Percentiles rank a stretch among this genome's conserved stretches.
phyloP scores from a whole-genome alignment of 768 basidiomycete genomes.

The Mycena polygramma region DNA sequence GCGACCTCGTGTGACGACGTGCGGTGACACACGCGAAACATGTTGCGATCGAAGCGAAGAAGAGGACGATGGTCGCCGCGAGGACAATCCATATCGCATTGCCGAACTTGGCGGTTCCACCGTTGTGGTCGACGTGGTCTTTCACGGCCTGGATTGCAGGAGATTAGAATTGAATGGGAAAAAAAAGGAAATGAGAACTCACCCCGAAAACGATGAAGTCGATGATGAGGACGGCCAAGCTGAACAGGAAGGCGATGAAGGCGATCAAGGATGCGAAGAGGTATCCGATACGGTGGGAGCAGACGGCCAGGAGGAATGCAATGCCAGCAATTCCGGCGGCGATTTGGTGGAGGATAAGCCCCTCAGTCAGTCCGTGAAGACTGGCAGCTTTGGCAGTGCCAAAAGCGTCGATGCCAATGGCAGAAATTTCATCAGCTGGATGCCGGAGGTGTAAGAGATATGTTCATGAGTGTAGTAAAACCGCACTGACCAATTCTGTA shows the following conservation, averaged over 20 bases:
- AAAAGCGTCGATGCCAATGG: slow-evolving; percentile 35
- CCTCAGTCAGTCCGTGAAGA: slow-evolving; percentile 65
- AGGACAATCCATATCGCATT: slow-evolving; percentile 40
- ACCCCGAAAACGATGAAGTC: slow-evolving; percentile 39
- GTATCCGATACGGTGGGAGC: slow-evolving; percentile 43
- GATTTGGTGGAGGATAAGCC: slow-evolving; percentile 71
- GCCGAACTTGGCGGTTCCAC: slow-evolving; percentile 29
- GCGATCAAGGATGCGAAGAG: slow-evolving; percentile 36
- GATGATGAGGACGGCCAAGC: slow-evolving; percentile 31
- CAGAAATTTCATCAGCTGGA: slow-evolving; percentile 29
- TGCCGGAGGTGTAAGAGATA: neutral
- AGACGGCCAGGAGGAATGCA: slow-evolving; percentile 63
- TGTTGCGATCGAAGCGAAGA: slow-evolving; percentile 57
- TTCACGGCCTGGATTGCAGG: slow-evolving; percentile 14
- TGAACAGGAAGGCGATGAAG: slow-evolving; percentile 37
- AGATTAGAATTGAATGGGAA: too few relatives aligned
- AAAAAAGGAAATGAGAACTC: slow-evolving; percentile 1
- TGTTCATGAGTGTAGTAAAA: too few relatives aligned
- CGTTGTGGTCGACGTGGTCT: slow-evolving; percentile 31
- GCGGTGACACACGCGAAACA: slow-evolving; percentile 51
- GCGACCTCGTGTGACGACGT: slow-evolving; percentile 5
- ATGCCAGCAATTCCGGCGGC: slow-evolving; percentile 61
- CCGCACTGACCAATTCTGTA: slow-evolving; percentile 35
- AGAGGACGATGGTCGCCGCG: slow-evolving; percentile 45
- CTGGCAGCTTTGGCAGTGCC: slow-evolving; percentile 43